Base-by-base conservation (phyloP, 208 protist genomes). In the Wallacemonas sp. region DNA sequence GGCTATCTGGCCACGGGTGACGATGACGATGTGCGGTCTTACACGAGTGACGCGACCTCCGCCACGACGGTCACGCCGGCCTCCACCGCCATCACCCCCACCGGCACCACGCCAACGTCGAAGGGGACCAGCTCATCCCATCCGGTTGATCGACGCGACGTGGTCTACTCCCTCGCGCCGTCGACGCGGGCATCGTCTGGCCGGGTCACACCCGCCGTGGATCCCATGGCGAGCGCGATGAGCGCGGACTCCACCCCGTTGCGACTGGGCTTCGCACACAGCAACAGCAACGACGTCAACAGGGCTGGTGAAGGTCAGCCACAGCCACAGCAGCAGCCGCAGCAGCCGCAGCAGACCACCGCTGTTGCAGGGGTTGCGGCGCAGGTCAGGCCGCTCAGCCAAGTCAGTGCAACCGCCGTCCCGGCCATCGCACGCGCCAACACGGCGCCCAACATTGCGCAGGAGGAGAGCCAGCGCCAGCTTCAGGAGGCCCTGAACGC, bases 151-250 rank as follows among this genome's bases (percentile, higher is more conserved):
- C 36, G 14, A 6, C 32, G 32, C 30, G 52, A 58, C 23, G 52
- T 58, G 30, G 17, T 58, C 30, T 58, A 58, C 52, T 58, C 52
- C n/a, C 52, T 58, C n/a, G 52, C 38, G 17, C 52, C 52, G 9
- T 58, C 52, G 29, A 39, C 52, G 32, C 36, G 52, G n/a, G 30
- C 19, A 5, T 55, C 47, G n/a, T 32, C 19, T 9, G 24, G 11
- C 17, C n/a, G n/a, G n/a, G n/a, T n/a, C n/a, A n/a, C n/a, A n/a
- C n/a, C n/a, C n/a, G n/a, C n/a, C n/a, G n/a, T n/a, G n/a, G n/a
- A n/a, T n/a, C n/a, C n/a, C n/a, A n/a, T n/a, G n/a, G n/a, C n/a
- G n/a, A n/a, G 52, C 38, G 17, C 52, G 29, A 17, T 58, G 29
- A 9, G 23, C 52, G 32, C 36, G 52, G n/a, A n/a, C 19, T 41